Evolutionary conservation across 768 basidiomycete genomes (phyloP), one percentile per base, ranked within the genome.

Genomic region (Pisolithus sp.): DNA sequence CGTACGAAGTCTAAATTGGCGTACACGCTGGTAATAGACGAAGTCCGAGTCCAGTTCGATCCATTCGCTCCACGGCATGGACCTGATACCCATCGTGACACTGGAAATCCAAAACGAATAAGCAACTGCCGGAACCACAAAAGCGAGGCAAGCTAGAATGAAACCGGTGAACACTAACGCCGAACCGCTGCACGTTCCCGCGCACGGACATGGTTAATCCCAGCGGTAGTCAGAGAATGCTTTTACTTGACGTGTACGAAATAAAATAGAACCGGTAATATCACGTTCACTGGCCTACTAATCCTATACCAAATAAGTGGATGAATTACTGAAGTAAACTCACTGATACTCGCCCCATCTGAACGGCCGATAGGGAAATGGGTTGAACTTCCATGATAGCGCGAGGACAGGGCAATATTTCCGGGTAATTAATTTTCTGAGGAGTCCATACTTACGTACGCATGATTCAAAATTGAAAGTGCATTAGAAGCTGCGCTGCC

Each of bases 81-180:
- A 73, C 23, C 82, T 76, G 57, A 86, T 79, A 54, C 82, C 85
- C 85, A 87, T 87, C 28, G 83, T 87, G 20, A 86, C 76, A 55
- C 84, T 86, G 46, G 15, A 15, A 26, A 26, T 26, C 17, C 21
- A 28, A 44, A 3, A 44, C 23, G 26, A 13, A 21, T 41, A 15
- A 36, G 37, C 4, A 49, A 41, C 38, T 10, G 8, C 7, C 8
- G 12, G 38, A n/a, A 28, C 21, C 13, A 3, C 20, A 24, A 36
- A 15, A 41, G 21, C 21, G 40, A 21, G 21, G 12, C 20, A 18
- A 3, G 30, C 30, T 31, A 12, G 30, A 31, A 9, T 31, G 30
- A 31, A 31, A 31, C 30, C 30, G 30, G 9, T 1, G 30, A 31
- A 10, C 30, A 31, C 1, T 31, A 31, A 31, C 30, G 12, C 30